phyloP scores from a whole-genome alignment of 1,284 basidiomycete genomes.

The Tylopilus sp. region DNA sequence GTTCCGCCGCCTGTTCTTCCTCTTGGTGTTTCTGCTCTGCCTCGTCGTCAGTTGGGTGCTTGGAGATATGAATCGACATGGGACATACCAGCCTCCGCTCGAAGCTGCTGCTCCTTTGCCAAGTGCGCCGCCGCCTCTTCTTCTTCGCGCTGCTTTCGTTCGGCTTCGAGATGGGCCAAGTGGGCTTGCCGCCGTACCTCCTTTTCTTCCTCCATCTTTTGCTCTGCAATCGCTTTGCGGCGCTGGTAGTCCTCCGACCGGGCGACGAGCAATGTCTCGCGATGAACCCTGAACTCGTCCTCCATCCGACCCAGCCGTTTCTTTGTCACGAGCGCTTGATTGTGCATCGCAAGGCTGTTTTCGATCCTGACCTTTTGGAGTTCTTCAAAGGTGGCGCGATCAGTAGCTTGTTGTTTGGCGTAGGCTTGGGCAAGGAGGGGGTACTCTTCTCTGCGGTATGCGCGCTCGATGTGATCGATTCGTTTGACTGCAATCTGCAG shows the following conservation, averaged over 20 bases:
- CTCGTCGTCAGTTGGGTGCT: too few relatives aligned
- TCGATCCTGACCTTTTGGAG: constrained; percentile 74
- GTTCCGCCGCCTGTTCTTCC: constrained; percentile 65
- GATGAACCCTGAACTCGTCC: constrained; percentile 77
- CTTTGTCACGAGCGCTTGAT: constrained; percentile 84
- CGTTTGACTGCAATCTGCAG: constrained; percentile 91
- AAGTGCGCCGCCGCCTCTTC: constrained; percentile 49
- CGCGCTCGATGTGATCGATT: constrained; percentile 96
- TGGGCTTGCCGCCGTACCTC: constrained; percentile 72
- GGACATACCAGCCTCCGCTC: constrained; percentile 68
- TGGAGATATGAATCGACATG: too few relatives aligned
- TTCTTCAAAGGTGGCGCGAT: constrained; percentile 77
- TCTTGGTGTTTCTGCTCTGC: constrained; percentile 69
- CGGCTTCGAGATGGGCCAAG: constrained; percentile 69
- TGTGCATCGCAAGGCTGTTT: constrained; percentile 70
- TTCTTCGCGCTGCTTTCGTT: constrained; percentile 64
- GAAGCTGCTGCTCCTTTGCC: constrained; percentile 64
- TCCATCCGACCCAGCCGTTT: constrained; percentile 80
- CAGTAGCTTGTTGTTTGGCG: constrained; percentile 84
- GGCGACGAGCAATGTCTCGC: constrained; percentile 70
- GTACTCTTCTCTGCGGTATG: constrained; percentile 94
- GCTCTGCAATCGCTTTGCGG: constrained; percentile 68
- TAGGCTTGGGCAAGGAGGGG: constrained; percentile 92
- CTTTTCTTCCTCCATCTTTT: constrained; percentile 91
- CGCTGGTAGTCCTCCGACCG: constrained; percentile 80